These are phyloP conservation scores for Sungouiozyma intestinalis DNA, from an alignment of 805 yeast genomes.

Conservation along the genomic window DNA sequence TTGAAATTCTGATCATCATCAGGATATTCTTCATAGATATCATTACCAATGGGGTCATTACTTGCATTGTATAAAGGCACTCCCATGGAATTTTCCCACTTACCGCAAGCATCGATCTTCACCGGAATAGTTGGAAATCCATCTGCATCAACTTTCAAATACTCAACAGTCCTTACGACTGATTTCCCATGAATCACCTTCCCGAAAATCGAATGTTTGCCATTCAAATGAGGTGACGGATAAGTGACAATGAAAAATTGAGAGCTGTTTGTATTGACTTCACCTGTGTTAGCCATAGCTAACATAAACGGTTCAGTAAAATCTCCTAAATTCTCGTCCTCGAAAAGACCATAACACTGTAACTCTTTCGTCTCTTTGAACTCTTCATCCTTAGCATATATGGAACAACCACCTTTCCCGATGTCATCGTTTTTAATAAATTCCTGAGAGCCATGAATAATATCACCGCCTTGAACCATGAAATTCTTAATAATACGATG, in stretches of 20 bases:
- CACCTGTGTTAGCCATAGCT: conserved; percentile 57
- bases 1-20: conserved; percentile 57
- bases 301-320: conserved; percentile 37
- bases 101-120: conserved; percentile 48
- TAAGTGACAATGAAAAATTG: conserved; percentile 66
- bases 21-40: conserved; percentile 65
- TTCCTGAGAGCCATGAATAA: conserved; percentile 31
- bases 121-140: conserved; percentile 36
- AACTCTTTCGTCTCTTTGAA: conserved; percentile 10
- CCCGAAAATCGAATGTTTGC: conserved; percentile 74
- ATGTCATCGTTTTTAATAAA: conserved; percentile 18
- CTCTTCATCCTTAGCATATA: conserved; percentile 25
- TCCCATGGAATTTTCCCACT: conserved; percentile 42
- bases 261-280: conserved; percentile 40
- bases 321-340: conserved; percentile 46
- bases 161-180: conserved; percentile 56
- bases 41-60: conserved; percentile 53
- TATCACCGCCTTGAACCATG: conserved; percentile 62
- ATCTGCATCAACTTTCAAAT: conserved; percentile 35
- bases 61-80: conserved; percentile 57
- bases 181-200: conserved; percentile 57
- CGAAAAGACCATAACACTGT: conserved; percentile 33
- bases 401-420: conserved; percentile 40
- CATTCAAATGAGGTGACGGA: conserved; percentile 62
- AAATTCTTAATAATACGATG: conserved; percentile 60